Percentiles rank a stretch among this genome's conserved stretches.
phyloP scores from a whole-genome alignment of 2,329 filamentous ascomycete genomes.

The Fusarium guadeloupense region DNA sequence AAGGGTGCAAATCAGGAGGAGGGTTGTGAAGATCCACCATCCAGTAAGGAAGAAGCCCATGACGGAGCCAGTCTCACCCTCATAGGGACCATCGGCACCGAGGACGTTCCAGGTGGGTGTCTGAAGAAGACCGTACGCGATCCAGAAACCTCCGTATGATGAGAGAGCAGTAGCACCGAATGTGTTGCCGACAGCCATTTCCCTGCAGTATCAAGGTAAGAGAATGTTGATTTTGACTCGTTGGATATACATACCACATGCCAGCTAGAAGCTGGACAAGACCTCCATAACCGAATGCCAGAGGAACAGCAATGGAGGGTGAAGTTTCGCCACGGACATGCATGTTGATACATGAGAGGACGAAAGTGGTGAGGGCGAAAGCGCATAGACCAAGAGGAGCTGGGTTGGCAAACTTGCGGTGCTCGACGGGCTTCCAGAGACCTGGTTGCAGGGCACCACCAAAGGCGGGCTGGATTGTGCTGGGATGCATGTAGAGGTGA shows the following conservation, averaged over 20 bases:
- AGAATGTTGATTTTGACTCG: background rate
- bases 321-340: constrained; percentile 65
- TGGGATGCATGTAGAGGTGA: constrained; percentile 40
- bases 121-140: constrained; percentile 76
- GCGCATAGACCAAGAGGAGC: constrained; percentile 79
- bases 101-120: constrained; percentile 73
- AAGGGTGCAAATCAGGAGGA: constrained; percentile 78
- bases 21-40: constrained; percentile 87
- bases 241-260: constrained; percentile 75
- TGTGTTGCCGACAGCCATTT: constrained; percentile 88
- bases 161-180: constrained; percentile 84
- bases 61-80: constrained; percentile 59
- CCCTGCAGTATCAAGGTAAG: constrained; percentile 60
- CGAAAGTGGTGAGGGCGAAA: constrained; percentile 85
- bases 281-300: constrained; percentile 80
- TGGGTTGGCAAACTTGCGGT: constrained; percentile 81
- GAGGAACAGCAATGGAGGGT: constrained; percentile 73
- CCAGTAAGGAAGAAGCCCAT: constrained; percentile 79
- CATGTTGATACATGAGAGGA: constrained; percentile 79
- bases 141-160: constrained; percentile 87
- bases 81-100: constrained; percentile 56
- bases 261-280: constrained; percentile 78
- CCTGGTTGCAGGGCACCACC: constrained; percentile 80
- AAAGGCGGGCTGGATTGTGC: constrained; percentile 59
- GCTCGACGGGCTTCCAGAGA: constrained; percentile 68